phyloP scores from a whole-genome alignment of 257 asterid species.

The Rehmannia glutinosa region DNA sequence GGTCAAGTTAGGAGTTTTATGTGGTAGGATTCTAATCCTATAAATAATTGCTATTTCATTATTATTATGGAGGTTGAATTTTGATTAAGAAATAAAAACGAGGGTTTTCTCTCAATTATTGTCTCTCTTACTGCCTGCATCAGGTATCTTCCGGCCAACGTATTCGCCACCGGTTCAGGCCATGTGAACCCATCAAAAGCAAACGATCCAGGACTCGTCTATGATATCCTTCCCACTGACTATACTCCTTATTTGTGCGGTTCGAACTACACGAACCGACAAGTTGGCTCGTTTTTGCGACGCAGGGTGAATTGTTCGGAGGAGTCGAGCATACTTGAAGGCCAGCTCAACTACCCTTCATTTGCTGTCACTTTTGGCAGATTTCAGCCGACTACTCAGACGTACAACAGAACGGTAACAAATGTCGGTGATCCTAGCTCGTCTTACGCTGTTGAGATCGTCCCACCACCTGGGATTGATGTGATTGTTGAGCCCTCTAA shows the following conservation, averaged over 20 bases:
- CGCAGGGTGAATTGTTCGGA: conserved; percentile 2
- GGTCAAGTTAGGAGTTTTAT: too few species aligned
- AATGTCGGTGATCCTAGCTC: conserved; percentile 20
- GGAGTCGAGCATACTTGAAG: too few species aligned
- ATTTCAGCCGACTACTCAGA: not conserved
- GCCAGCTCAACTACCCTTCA: conserved; percentile 14
- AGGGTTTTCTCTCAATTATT: too few species aligned
- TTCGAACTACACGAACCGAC: not conserved
- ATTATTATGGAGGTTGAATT: too few species aligned
- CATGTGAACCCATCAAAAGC: conserved; percentile 25
- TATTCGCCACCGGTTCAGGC: conserved; percentile 19
- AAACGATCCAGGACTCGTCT: conserved; percentile 15
- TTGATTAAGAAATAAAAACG: too few species aligned
- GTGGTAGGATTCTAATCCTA: too few species aligned
- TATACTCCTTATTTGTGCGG: conserved; percentile 15
- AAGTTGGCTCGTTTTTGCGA: not conserved
- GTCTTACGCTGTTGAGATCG: conserved; percentile 10
- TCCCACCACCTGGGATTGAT: conserved; percentile 25
- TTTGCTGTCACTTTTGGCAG: not conserved
- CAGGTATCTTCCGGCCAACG: conserved; percentile 1
- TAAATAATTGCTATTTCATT: too few species aligned
- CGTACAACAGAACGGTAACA: conserved; percentile 17
- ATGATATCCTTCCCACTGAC: not conserved
- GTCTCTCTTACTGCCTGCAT: too few species aligned
- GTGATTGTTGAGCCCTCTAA: conserved; percentile 29